Percentiles rank a stretch among this genome's conserved stretches.
Conservation (phyloP, 306 rosid species). For the Glycine tomentella region DNA sequence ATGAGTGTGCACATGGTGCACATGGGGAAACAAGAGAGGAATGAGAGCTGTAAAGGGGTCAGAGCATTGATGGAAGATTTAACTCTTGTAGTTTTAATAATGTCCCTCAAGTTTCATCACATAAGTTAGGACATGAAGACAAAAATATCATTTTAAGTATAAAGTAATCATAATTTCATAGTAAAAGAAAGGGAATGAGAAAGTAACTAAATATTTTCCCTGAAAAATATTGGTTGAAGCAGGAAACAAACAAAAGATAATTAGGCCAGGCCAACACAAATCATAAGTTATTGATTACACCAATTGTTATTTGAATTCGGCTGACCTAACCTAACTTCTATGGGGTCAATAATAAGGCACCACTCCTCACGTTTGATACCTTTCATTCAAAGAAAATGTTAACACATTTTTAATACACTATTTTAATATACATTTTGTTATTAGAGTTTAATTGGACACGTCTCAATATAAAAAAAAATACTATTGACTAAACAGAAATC, state of each 20-base stretch:
- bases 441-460: too few relatives aligned
- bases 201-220: not conserved
- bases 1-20: slow-evolving; percentile 1
- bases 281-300: not conserved
- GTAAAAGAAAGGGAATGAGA: not conserved
- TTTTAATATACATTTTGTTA: not conserved
- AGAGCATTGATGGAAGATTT: slow-evolving; percentile 1
- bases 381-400: not conserved
- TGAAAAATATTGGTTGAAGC: slow-evolving; percentile 1
- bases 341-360: not conserved
- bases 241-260: slow-evolving; percentile 5
- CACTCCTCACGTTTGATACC: not conserved
- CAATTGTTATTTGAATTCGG: not conserved
- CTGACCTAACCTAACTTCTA: not conserved
- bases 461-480: too few relatives aligned
- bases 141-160: not conserved
- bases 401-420: not conserved
- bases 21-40: slow-evolving; percentile 26
- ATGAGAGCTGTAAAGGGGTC: slow-evolving; percentile 12
- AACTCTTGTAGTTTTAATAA: not conserved
- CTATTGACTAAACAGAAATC: not conserved
- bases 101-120: not conserved
- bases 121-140: slow-evolving; percentile 8
- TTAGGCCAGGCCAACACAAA: not conserved
- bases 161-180: not conserved